Evolutionary conservation across 352 stramenopile species (phyloP).

Genomic region (Pythium vanterpoolii): DNA sequence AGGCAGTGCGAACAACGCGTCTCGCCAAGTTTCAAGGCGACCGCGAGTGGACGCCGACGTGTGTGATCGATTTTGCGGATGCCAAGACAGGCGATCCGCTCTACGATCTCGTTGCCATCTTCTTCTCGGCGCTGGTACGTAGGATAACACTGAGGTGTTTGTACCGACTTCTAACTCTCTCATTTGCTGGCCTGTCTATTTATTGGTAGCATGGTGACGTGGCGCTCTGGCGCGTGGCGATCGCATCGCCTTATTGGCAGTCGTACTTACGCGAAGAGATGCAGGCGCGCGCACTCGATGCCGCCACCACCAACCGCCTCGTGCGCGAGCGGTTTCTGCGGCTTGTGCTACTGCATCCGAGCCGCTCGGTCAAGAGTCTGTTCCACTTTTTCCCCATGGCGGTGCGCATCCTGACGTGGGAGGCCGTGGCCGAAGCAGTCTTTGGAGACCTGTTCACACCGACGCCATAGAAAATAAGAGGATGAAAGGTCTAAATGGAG

Average conservation of each 20-base stretch:
- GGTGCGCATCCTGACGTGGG: slow-evolving; percentile 39
- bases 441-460: slow-evolving; percentile 58
- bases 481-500: slow-evolving; percentile 5
- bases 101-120: slow-evolving; percentile 81
- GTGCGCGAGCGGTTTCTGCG: slow-evolving; percentile 69
- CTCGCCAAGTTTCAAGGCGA: slow-evolving; percentile 44
- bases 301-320: slow-evolving; percentile 12
- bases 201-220: slow-evolving; percentile 59
- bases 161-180: neutral
- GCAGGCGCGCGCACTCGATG: slow-evolving; percentile 23
- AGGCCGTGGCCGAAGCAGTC: slow-evolving; percentile 53
- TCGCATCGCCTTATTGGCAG: slow-evolving; percentile 72
- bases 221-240: slow-evolving; percentile 51
- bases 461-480: neutral
- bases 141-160: slow-evolving; percentile 9
- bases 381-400: slow-evolving; percentile 69
- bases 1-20: slow-evolving; percentile 36
- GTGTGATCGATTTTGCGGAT: slow-evolving; percentile 88
- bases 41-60: slow-evolving; percentile 51
- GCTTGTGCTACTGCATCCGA: slow-evolving; percentile 76
- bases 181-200: neutral
- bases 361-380: slow-evolving; percentile 57
- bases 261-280: slow-evolving; percentile 52
- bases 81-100: slow-evolving; percentile 82
- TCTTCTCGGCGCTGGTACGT: slow-evolving; percentile 76